Conservation (phyloP, 2,329 filamentous ascomycete species). For the Bertia moriformis region DNA sequence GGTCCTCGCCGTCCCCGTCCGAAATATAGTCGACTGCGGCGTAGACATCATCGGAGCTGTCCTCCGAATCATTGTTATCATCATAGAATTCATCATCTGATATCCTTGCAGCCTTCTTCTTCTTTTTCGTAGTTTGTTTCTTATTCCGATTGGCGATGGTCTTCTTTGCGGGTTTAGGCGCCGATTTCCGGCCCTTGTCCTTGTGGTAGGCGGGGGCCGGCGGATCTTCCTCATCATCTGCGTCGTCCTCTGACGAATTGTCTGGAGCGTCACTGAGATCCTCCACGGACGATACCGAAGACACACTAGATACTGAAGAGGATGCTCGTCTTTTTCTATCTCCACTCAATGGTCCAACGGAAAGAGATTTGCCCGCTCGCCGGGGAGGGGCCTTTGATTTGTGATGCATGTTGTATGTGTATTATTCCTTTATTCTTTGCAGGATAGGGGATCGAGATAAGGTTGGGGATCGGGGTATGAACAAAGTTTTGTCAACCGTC, state of each 20-base stretch:
- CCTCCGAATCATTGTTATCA: not conserved
- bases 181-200: not conserved
- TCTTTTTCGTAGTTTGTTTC: too few species aligned
- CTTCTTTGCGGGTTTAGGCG: not conserved
- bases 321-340: not conserved
- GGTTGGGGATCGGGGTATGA: not conserved
- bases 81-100: not conserved
- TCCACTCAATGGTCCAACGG: not conserved
- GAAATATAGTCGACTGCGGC: constrained; percentile 35
- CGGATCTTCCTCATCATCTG: not conserved
- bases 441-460: too few species aligned
- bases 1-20: constrained; percentile 35
- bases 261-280: not conserved
- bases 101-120: not conserved
- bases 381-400: too few species aligned
- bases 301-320: not conserved
- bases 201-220: not conserved
- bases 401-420: not conserved
- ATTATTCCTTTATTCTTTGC: too few species aligned
- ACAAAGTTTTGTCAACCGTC: not conserved
- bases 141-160: too few species aligned
- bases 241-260: not conserved
- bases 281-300: not conserved
- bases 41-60: constrained; percentile 29
- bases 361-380: not conserved